These are phyloP conservation scores for Urochloa ruziziensis DNA, from an alignment of 176 grass and related monocot species.

Conservation along the genomic window DNA sequence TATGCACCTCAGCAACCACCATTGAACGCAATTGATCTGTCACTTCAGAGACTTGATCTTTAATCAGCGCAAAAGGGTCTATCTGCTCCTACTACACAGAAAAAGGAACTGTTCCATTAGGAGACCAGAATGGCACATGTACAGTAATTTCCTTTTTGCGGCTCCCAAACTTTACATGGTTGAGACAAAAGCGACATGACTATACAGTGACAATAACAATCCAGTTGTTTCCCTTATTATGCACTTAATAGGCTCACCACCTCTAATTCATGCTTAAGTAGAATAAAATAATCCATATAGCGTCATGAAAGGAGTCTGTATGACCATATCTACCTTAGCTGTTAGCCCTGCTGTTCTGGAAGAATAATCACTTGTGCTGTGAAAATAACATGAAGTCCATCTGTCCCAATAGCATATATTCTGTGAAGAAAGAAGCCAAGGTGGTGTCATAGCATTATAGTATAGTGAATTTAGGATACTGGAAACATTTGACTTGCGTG, in stretches of 20 bases:
- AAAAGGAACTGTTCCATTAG: neutral
- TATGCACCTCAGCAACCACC: conserved; percentile 51
- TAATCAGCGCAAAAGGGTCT: conserved; percentile 48
- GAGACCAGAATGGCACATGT: neutral
- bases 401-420: conserved; percentile 29
- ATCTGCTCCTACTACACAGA: conserved; percentile 37
- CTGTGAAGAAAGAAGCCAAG: conserved; percentile 36
- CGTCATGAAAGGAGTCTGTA: neutral
- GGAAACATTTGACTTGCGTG: neutral
- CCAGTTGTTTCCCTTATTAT: neutral
- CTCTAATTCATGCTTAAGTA: neutral
- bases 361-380: conserved; percentile 20
- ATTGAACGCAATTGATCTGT: conserved; percentile 40
- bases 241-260: neutral
- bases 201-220: neutral
- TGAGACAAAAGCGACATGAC: neutral
- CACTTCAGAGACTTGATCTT: conserved; percentile 49
- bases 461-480: neutral
- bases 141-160: neutral
- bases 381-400: conserved; percentile 24
- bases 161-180: neutral
- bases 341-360: conserved; percentile 7
- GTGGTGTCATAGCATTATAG: conserved; percentile 1
- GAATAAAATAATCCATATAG: neutral
- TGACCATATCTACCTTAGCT: conserved; percentile 33